Base-by-base conservation (phyloP, 164 flowering plant species). In the Nymphaea thermarum region DNA sequence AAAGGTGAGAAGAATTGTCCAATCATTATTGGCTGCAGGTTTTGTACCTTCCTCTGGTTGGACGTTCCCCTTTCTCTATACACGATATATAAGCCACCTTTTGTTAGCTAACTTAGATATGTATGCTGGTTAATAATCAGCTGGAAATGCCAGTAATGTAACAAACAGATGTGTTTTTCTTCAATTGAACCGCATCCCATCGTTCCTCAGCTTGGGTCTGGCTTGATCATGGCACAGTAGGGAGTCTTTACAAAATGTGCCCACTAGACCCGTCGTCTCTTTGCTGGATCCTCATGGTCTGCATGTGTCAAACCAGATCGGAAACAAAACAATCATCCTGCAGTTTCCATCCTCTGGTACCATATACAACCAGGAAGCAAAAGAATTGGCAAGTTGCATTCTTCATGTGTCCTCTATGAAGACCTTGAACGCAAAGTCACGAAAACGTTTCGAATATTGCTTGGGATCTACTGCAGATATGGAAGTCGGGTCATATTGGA, bases 391-490 rank as follows among this genome's bases (percentile, higher is more conserved):
- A 47, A 6, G 55, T 41, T 6, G 12, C 12, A 7, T 6, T 59
- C 65, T 68, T 72, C 73, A 80, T 14, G 57, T 47, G 68, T 89
- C 96, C 76, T 89, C 91, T 14, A 77, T 67, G 70, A 87, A 89
- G 67, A 82, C 82, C 76, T 71, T 82, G 78, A 63, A 81, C 42
- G 87, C 75, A 70, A 89, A 89, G 72, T 89, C 91, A 4, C 91
- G 83, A 69, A 89, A 89, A 18, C 93, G 87, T 72, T 72, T 86
- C 0, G 93, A 83, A 64, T 89, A 89, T 57, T 81, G 91, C 75
- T 74, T 87, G 5, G 96, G 96, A 73, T 90, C 93, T 41, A 87
- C 96, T 0, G 93, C 88, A 42, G 96, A 87, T 74, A 90, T 90
- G 42, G 91, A 87, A 43, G 89, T 82, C 12, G 96, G 84, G 62